Evolutionary conservation across 1,284 basidiomycete species (phyloP).

Genomic region (Ceratobasidium sp.): DNA sequence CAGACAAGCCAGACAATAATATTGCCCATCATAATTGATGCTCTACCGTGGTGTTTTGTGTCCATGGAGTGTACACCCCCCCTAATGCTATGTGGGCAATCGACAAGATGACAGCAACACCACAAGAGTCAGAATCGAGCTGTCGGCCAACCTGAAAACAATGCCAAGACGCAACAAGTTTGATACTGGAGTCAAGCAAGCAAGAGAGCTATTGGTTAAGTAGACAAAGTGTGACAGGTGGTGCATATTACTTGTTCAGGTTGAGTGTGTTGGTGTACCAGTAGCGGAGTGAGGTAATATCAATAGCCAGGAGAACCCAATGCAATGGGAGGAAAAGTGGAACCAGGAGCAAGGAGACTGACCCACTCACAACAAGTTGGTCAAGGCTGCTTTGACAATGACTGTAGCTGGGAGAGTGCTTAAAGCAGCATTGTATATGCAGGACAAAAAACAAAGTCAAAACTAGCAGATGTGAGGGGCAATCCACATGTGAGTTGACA

Average conservation of each 20-base stretch:
- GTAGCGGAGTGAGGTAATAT: neutral
- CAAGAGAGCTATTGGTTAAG: slow-evolving; percentile 13
- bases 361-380: neutral
- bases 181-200: neutral
- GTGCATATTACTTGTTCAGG: no score
- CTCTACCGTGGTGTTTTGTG: neutral
- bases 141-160: neutral
- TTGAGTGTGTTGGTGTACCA: slow-evolving; percentile 10
- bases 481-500: neutral
- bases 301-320: neutral
- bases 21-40: neutral
- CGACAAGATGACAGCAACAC: neutral
- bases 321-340: neutral
- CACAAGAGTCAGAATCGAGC: neutral
- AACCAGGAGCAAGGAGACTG: neutral
- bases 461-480: neutral
- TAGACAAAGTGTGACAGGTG: neutral
- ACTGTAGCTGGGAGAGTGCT: neutral
- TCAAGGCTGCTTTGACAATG: neutral
- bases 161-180: neutral
- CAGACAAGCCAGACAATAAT: neutral
- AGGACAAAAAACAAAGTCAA: neutral
- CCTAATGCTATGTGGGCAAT: neutral
- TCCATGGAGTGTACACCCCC: neutral
- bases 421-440: neutral